These are phyloP conservation scores for Colletotrichum tanaceti DNA, from an alignment of 2,329 filamentous ascomycete species.

Conservation along the genomic window DNA sequence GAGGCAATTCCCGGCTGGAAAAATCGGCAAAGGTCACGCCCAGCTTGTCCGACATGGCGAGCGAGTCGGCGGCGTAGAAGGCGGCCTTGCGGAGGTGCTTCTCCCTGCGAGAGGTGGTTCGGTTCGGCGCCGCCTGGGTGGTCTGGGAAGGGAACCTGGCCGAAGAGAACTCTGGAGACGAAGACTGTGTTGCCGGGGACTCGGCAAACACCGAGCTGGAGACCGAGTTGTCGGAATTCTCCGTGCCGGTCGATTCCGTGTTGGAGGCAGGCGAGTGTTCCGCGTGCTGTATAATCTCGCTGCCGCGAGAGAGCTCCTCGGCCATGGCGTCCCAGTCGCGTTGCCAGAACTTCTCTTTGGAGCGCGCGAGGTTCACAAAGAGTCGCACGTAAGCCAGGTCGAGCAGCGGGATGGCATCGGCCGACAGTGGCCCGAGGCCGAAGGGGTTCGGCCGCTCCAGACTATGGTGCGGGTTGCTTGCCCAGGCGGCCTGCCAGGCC, in stretches of 20 bases:
- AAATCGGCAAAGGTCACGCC: conserved; percentile 88
- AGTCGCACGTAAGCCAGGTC: conserved; percentile 93
- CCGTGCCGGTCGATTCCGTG: conserved; percentile 56
- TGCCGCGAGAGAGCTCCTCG: conserved; percentile 82
- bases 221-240: conserved; percentile 61
- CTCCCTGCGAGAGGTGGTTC: conserved; percentile 77
- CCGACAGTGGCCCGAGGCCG: conserved; percentile 83
- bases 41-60: conserved; percentile 87
- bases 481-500: conserved; percentile 95
- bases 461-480: conserved; percentile 84
- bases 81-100: conserved; percentile 93
- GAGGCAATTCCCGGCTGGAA: conserved; percentile 83
- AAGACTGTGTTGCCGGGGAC: conserved; percentile 63
- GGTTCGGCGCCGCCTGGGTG: conserved; percentile 46
- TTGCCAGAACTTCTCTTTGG: conserved; percentile 94
- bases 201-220: conserved; percentile 61
- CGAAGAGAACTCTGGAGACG: conserved; percentile 60
- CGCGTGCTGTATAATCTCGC: conserved; percentile 79
- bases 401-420: conserved; percentile 89
- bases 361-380: conserved; percentile 91
- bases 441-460: conserved; percentile 87
- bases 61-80: conserved; percentile 91
- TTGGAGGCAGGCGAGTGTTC: conserved; percentile 70
- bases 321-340: conserved; percentile 93
- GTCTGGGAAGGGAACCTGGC: conserved; percentile 50